Percentiles rank a stretch among this genome's conserved stretches.
These are phyloP conservation scores for Candida tallmaniae DNA, from an alignment of 805 yeast genomes.

Conservation along the genomic window DNA sequence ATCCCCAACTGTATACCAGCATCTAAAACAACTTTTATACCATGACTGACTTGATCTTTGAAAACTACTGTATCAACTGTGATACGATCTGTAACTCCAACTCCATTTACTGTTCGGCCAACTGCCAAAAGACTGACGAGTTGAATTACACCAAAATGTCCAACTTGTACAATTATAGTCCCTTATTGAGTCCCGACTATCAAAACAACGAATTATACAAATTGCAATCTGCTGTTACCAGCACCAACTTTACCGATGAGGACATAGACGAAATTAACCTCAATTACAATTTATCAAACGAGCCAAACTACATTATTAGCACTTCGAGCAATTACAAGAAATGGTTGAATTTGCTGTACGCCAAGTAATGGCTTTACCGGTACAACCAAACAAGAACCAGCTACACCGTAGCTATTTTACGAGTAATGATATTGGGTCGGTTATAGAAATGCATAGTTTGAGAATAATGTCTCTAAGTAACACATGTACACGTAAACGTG, in stretches of 20 bases:
- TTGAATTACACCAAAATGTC: slow-evolving; percentile 13
- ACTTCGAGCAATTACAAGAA: slow-evolving; percentile 13
- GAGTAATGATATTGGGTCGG: too few species aligned
- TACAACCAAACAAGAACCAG: too few species aligned
- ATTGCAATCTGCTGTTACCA: not conserved
- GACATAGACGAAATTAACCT: slow-evolving; percentile 11
- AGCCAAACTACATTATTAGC: slow-evolving; percentile 4
- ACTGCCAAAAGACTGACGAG: slow-evolving; percentile 32
- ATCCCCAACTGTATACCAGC: too few species aligned
- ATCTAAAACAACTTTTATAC: not conserved
- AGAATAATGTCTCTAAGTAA: too few species aligned
- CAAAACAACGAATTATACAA: slow-evolving; percentile 1
- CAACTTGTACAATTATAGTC: slow-evolving; percentile 15
- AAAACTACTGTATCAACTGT: slow-evolving; percentile 35
- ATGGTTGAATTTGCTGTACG: slow-evolving; percentile 12
- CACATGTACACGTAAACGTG: too few species aligned
- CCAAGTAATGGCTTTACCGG: slow-evolving; percentile 2
- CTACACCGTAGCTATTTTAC: too few species aligned
- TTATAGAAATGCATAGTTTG: too few species aligned
- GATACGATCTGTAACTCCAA: slow-evolving; percentile 24
- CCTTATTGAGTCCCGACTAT: slow-evolving; percentile 26
- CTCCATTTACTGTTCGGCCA: slow-evolving; percentile 24
- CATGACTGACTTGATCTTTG: slow-evolving; percentile 38
- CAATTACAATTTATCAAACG: slow-evolving; percentile 3
- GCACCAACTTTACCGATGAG: slow-evolving; percentile 2